Evolutionary conservation across 1,284 basidiomycete genomes (phyloP), one percentile per base, ranked within the genome.

Genomic region (Prillingera fragicola): DNA sequence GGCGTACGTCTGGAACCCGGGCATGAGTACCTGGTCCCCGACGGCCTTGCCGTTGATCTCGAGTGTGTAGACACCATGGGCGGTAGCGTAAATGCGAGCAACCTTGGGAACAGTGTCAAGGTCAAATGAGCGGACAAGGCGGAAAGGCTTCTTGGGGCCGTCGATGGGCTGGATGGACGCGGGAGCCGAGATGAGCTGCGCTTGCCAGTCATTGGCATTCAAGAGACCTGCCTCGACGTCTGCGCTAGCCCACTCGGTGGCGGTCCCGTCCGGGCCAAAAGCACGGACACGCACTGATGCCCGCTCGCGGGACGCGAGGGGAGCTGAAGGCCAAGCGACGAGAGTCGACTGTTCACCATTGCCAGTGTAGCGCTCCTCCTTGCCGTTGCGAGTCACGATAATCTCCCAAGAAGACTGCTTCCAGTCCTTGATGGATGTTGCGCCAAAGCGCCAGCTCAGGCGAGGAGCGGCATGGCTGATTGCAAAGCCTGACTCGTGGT

Each of bases 1-100:
- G 10, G 50, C 33, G 50, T 70, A 70, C 18, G 43, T 48, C 24
- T 56, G 56, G 66, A 66, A 69, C 17, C 68, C 68, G 2, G 68
- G 68, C 1, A 63, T 47, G 5, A 70, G 49, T 15, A 60, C 42
- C 6, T 69, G 59, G 33, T 67, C 59, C 21, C 59, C 61, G 8
- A 70, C 50, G 3, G 32, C 35, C 9, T 46, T 29, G 9, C 63
- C 68, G 45, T 70, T 70, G 45, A 69, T 45, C 1, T 44, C 21
- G 1, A 54, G 41, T 24, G 59, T 52, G 54, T 69, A 70, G 13
- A 66, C n/a, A 3, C 68, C 68, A 15, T 48, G 49, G 4, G 68
- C 66, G 2, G 68, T 67, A 8, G 54, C 49, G 48, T 70, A 69
- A 0, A 70, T 34, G 9, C 68, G 36, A 5, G 54, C 60, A 0